These are phyloP conservation scores for Ceratocystiopsis brevicomis DNA, from an alignment of 2,329 filamentous ascomycete species.

Conservation along the genomic window DNA sequence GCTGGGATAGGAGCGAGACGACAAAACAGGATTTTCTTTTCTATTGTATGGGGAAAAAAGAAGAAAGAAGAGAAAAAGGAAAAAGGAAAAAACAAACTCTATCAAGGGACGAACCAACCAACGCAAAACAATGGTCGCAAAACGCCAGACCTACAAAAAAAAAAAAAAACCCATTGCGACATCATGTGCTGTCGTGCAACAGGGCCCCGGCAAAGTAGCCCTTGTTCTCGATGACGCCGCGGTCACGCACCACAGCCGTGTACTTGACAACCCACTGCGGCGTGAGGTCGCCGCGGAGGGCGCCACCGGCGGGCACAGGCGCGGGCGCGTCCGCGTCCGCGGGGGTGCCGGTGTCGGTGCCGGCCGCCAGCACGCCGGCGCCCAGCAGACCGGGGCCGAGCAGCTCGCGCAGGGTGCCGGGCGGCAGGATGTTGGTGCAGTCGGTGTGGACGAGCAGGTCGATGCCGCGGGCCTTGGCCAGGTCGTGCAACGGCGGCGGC, in stretches of 20 bases:
- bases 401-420: slow-evolving; percentile 68
- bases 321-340: slow-evolving; percentile 14
- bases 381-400: slow-evolving; percentile 54
- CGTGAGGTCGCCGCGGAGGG: slow-evolving; percentile 57
- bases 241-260: slow-evolving; percentile 80
- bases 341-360: slow-evolving; percentile 12
- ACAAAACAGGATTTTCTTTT: neutral
- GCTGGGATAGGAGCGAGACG: slow-evolving; percentile 43
- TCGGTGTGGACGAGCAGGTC: slow-evolving; percentile 89
- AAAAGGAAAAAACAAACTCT: neutral
- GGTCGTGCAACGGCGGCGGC: slow-evolving; percentile 64
- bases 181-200: slow-evolving; percentile 25
- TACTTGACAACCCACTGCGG: slow-evolving; percentile 97
- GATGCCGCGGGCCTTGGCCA: slow-evolving; percentile 68
- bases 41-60: neutral
- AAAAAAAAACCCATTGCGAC: neutral
- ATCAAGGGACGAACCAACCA: neutral
- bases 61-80: neutral
- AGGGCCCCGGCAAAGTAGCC: slow-evolving; percentile 86
- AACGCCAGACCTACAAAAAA: slow-evolving; percentile 1
- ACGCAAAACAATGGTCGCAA: no score
- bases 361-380: slow-evolving; percentile 49
- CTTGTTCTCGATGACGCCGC: slow-evolving; percentile 95
- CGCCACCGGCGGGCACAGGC: slow-evolving; percentile 18
- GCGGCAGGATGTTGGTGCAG: slow-evolving; percentile 76